These are phyloP conservation scores for Arthrobotrys sinensis DNA, from an alignment of 2,329 filamentous ascomycete species.

Conservation along the genomic window DNA sequence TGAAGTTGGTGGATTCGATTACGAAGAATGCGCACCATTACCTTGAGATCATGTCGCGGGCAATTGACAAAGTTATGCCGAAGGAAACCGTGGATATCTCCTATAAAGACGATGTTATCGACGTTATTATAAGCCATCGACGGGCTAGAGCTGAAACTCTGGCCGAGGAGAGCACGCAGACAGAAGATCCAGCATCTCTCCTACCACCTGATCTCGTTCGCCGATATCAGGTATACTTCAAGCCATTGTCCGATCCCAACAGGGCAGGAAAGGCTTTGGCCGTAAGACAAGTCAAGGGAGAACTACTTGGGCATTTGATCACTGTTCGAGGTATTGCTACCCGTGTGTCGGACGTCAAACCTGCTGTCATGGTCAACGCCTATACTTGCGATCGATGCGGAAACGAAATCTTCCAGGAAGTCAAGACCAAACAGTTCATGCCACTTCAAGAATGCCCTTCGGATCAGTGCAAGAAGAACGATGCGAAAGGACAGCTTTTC, in stretches of 20 bases:
- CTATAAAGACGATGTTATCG: slow-evolving; percentile 97
- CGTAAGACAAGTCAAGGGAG: slow-evolving; percentile 92
- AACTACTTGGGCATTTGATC: slow-evolving; percentile 92
- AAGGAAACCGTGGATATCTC: slow-evolving; percentile 82
- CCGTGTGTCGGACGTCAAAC: slow-evolving; percentile 96
- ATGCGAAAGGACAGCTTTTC: slow-evolving; percentile 92
- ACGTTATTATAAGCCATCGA: slow-evolving; percentile 95
- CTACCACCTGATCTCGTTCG: slow-evolving; percentile 94
- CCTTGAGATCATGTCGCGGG: slow-evolving; percentile 88
- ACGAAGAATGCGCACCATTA: slow-evolving; percentile 95
- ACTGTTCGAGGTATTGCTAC: slow-evolving; percentile 95
- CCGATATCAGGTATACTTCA: slow-evolving; percentile 96
- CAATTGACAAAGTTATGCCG: slow-evolving; percentile 89
- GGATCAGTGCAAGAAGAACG: slow-evolving; percentile 88
- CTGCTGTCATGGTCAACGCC: slow-evolving; percentile 95
- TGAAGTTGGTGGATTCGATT: slow-evolving; percentile 85
- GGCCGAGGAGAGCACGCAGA: slow-evolving; percentile 74
- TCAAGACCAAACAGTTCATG: slow-evolving; percentile 90
- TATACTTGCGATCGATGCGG: slow-evolving; percentile 98
- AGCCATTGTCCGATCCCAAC: slow-evolving; percentile 81
- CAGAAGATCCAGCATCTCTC: slow-evolving; percentile 79
- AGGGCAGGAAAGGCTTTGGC: slow-evolving; percentile 78
- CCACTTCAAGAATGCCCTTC: slow-evolving; percentile 90
- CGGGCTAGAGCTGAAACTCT: slow-evolving; percentile 85
- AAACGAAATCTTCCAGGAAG: slow-evolving; percentile 96